phyloP scores from a whole-genome alignment of 129 eudicot species.

The Glebionis coronaria region DNA sequence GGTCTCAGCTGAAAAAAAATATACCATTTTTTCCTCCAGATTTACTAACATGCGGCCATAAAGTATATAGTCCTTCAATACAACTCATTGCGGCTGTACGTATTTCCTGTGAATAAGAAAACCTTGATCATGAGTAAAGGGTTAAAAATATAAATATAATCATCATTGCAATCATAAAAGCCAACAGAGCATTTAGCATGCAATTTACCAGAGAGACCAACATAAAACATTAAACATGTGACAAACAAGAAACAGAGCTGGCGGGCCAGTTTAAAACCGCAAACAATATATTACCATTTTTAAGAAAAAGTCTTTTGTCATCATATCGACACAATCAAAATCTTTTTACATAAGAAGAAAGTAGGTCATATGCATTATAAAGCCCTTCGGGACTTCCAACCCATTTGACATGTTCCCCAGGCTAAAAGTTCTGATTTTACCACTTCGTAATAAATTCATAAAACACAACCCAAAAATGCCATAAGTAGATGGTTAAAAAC shows the following conservation, averaged over 20 bases:
- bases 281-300: too few species aligned
- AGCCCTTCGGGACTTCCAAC: too few species aligned
- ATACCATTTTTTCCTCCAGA: conserved; percentile 56
- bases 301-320: too few species aligned
- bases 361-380: too few species aligned
- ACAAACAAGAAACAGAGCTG: conserved; percentile 1
- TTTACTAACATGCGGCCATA: conserved; percentile 52
- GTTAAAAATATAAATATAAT: background rate
- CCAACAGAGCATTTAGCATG: background rate
- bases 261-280: too few species aligned
- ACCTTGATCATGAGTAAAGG: conserved; percentile 9
- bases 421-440: too few species aligned
- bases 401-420: too few species aligned
- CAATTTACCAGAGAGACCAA: background rate
- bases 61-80: conserved; percentile 52
- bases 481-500: too few species aligned
- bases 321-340: too few species aligned
- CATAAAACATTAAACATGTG: background rate
- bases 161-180: background rate
- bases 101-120: conserved; percentile 40
- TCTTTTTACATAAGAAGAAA: too few species aligned
- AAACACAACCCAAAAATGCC: too few species aligned
- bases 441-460: too few species aligned
- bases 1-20: background rate
- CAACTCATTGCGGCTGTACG: conserved; percentile 73